Percentiles rank a stretch among this genome's conserved stretches.
phyloP scores from a whole-genome alignment of 345 rosid genomes.

The Gossypium stocksii region DNA sequence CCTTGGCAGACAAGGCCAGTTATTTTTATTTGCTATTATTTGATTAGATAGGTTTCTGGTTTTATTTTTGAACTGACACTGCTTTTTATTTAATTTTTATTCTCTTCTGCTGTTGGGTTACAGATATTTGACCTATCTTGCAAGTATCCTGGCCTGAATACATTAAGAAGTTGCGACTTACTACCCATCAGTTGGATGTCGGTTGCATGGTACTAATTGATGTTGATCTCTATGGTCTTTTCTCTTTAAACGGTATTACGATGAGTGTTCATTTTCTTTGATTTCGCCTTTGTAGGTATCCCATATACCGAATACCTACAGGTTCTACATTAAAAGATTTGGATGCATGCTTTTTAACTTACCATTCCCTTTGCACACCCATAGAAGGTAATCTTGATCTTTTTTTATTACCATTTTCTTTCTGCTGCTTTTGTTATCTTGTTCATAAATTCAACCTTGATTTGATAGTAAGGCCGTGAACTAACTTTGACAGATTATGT shows the following conservation, averaged over 20 bases:
- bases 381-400: constrained; percentile 24
- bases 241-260: background rate
- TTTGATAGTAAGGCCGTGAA: background rate
- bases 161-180: constrained; percentile 33
- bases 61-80: background rate
- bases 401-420: background rate
- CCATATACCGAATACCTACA: constrained; percentile 36
- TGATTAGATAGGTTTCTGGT: constrained; percentile 15
- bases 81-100: background rate
- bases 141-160: constrained; percentile 25
- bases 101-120: background rate
- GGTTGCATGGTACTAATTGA: constrained; percentile 34
- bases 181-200: constrained; percentile 35
- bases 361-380: constrained; percentile 31
- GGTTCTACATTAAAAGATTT: constrained; percentile 38
- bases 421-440: background rate
- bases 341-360: constrained; percentile 40
- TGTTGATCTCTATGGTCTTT: constrained; percentile 8
- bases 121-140: constrained; percentile 30
- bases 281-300: constrained; percentile 30
- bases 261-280: constrained; percentile 12
- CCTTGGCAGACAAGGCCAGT: constrained; percentile 33
- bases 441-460: background rate
- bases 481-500: background rate
- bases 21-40: constrained; percentile 20